Percentiles rank a stretch among this genome's conserved stretches.
phyloP scores from a whole-genome alignment of 441 rosid genomes.

The Pelargonium cotyledonis region DNA sequence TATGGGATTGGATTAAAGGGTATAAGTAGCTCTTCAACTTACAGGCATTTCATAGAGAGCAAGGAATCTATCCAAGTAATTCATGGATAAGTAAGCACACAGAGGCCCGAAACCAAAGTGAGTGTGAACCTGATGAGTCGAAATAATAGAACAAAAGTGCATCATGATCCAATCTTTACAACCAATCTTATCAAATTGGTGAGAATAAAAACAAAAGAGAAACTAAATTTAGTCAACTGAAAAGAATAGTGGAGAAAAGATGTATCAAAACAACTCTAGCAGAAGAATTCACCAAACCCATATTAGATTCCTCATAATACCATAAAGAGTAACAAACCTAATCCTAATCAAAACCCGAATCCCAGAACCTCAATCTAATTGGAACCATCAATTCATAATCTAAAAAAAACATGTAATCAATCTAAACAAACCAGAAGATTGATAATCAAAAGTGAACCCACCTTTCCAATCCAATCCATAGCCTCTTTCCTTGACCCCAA shows the following conservation, averaged over 20 bases:
- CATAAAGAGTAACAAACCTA: slow-evolving; percentile 4
- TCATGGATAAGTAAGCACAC: slow-evolving; percentile 48
- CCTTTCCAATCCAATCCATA: slow-evolving; percentile 60
- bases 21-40: slow-evolving; percentile 22
- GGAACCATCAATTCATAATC: slow-evolving; percentile 12
- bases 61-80: slow-evolving; percentile 68
- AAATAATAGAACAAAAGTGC: slow-evolving; percentile 1
- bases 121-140: slow-evolving; percentile 47
- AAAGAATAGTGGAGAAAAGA: slow-evolving; percentile 13
- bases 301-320: background rate
- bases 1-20: background rate
- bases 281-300: background rate
- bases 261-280: background rate
- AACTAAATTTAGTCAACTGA: slow-evolving; percentile 16
- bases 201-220: slow-evolving; percentile 11
- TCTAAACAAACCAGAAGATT: background rate
- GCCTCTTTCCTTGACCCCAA: slow-evolving; percentile 45
- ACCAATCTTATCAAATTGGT: background rate
- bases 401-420: background rate
- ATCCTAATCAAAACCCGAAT: background rate
- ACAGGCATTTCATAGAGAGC: slow-evolving; percentile 61
- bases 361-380: background rate
- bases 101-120: slow-evolving; percentile 67
- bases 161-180: background rate
- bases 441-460: slow-evolving; percentile 18